phyloP scores from a whole-genome alignment of 176 grass and related monocot genomes.

The bread wheat (Triticum aestivum) region IWGSC_CS_RefSeq_v2.1 NC_057800.1:68629085-68629584 shows the following conservation, averaged over 20 bases:
- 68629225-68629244: no score
- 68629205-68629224: no score
- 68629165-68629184: no score
- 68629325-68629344: slow-evolving; percentile 15
- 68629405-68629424: neutral
- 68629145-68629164: no score
- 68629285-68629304: neutral
- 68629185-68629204: no score
- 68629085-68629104: no score
- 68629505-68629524: slow-evolving; percentile 13
- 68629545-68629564: neutral
- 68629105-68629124: no score
- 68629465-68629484: neutral
- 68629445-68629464: neutral
- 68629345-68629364: slow-evolving; percentile 12
- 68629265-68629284: neutral
- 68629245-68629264: no score
- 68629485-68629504: neutral
- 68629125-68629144: no score
- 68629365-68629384: neutral
- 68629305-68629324: slow-evolving; percentile 22
- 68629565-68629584: neutral
- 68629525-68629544: neutral
- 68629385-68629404: slow-evolving; percentile 9
- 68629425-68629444: slow-evolving; percentile 1